Conservation (phyloP, 2,329 filamentous ascomycete genomes). For the Aureobasidium leucospermi region DNA sequence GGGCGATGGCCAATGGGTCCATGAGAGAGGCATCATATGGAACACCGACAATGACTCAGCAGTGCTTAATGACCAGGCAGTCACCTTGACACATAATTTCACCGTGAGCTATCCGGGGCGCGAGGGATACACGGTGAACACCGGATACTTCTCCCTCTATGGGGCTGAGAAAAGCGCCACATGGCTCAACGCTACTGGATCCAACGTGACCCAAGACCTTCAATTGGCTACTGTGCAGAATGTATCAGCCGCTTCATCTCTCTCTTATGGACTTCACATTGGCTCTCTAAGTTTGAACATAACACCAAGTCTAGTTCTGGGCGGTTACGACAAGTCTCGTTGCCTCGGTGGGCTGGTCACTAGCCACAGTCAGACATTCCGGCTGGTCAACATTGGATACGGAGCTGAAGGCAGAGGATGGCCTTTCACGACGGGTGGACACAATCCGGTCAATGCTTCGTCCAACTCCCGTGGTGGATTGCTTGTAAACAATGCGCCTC, state of each 20-base stretch:
- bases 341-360: background rate
- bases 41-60: background rate
- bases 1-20: background rate
- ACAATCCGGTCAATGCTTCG: background rate
- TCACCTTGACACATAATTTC: background rate
- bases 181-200: background rate
- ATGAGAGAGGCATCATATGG: background rate
- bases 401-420: background rate
- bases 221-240: background rate
- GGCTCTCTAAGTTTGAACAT: background rate
- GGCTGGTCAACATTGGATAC: background rate
- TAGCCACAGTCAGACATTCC: background rate
- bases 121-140: background rate
- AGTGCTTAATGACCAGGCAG: background rate
- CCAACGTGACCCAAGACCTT: background rate
- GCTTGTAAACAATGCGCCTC: background rate
- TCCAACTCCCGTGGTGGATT: background rate
- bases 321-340: slow-evolving; percentile 1
- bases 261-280: slow-evolving; percentile 3
- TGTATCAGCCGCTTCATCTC: background rate
- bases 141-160: slow-evolving; percentile 5
- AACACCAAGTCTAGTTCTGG: background rate
- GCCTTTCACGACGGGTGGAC: background rate
- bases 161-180: background rate
- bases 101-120: background rate